Conservation (phyloP, 306 rosid species). For the Pachyrhizus erosus region DNA sequence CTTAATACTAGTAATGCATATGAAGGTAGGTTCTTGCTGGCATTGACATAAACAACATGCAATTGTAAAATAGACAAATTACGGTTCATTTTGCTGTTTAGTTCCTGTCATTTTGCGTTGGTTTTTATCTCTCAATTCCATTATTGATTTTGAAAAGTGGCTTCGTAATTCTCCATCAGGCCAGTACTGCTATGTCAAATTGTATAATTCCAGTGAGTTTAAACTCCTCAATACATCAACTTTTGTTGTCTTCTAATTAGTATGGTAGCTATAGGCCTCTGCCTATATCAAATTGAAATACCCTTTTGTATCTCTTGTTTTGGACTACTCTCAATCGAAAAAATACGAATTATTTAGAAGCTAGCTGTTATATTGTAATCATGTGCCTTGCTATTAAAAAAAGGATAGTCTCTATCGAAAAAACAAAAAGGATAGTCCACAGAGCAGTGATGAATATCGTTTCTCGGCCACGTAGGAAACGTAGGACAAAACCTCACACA, state of each 20-base stretch:
- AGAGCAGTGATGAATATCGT: not conserved
- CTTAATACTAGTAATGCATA: not conserved
- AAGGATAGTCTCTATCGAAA: no score
- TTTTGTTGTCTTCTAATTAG: not conserved
- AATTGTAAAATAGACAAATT: not conserved
- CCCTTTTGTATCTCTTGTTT: not conserved
- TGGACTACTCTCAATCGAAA: not conserved
- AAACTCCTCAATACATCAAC: not conserved
- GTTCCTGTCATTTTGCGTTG: not conserved
- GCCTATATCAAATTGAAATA: not conserved
- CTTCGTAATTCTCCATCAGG: not conserved
- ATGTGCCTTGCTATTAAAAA: not conserved
- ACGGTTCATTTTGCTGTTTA: not conserved
- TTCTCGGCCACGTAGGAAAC: not conserved
- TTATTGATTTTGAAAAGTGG: not conserved
- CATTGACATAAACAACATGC: slow-evolving; percentile 2
- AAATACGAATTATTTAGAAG: not conserved
- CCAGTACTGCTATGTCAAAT: not conserved
- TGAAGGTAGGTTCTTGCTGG: not conserved
- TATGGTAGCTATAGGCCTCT: not conserved
- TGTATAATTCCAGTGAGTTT: not conserved
- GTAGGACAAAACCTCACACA: not conserved
- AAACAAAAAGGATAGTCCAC: not conserved
- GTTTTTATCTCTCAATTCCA: not conserved
- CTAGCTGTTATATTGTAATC: not conserved